Conservation (phyloP, 306 rosid species). For the Vicia faba region DNA sequence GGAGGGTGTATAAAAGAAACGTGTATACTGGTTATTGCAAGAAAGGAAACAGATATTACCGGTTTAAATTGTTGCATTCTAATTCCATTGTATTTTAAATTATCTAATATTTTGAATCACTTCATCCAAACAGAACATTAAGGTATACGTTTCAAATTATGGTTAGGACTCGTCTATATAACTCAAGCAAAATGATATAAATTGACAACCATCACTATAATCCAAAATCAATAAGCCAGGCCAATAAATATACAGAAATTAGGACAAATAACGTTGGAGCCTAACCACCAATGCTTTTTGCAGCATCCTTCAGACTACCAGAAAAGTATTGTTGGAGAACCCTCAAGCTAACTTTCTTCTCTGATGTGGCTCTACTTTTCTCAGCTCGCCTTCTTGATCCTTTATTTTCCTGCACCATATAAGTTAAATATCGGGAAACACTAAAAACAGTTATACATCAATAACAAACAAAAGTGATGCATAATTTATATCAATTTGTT, state of each 20-base stretch:
- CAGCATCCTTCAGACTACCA: slow-evolving; percentile 95
- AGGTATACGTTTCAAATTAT: slow-evolving; percentile 22
- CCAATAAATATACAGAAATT: slow-evolving; percentile 28
- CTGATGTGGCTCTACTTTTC: slow-evolving; percentile 58
- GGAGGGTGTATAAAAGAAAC: background rate
- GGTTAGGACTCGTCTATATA: slow-evolving; percentile 5
- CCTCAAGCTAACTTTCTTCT: slow-evolving; percentile 80
- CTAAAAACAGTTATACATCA: background rate
- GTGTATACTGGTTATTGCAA: background rate
- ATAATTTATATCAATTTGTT: slow-evolving; percentile 9
- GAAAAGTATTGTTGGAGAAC: slow-evolving; percentile 89
- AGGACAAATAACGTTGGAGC: slow-evolving; percentile 31
- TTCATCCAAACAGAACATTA: slow-evolving; percentile 9
- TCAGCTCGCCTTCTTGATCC: slow-evolving; percentile 54
- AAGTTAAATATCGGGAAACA: slow-evolving; percentile 24
- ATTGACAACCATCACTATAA: slow-evolving; percentile 31
- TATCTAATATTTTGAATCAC: slow-evolving; percentile 5
- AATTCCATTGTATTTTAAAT: background rate
- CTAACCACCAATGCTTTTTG: slow-evolving; percentile 87
- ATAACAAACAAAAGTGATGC: slow-evolving; percentile 28
- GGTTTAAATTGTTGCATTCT: background rate
- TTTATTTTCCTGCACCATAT: slow-evolving; percentile 47
- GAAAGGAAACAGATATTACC: too few species aligned
- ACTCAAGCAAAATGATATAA: slow-evolving; percentile 27
- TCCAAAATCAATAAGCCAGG: slow-evolving; percentile 24